Percentiles rank a stretch among this genome's conserved stretches.
Conservation (phyloP, 2,329 filamentous ascomycete species). For the Rhynchosporium agropyri region DNA sequence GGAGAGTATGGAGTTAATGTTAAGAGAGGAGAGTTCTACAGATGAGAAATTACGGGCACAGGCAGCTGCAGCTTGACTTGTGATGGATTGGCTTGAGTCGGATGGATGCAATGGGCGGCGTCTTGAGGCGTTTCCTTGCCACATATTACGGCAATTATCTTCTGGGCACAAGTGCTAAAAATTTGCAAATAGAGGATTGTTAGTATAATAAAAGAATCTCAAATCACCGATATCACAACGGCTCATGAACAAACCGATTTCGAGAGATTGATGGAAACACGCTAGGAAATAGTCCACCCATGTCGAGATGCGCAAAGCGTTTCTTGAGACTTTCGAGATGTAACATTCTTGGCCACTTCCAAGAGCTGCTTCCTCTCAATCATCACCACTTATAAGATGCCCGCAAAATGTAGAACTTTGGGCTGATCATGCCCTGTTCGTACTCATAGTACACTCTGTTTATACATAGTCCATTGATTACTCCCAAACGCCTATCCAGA, state of each 20-base stretch:
- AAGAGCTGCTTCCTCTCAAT: not conserved
- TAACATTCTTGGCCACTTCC: not conserved
- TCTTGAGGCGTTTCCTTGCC: slow-evolving; percentile 15
- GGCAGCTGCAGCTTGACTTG: not conserved
- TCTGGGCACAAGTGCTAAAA: slow-evolving; percentile 11
- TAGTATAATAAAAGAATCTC: slow-evolving; percentile 2
- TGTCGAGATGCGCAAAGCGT: not conserved
- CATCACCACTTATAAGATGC: not conserved
- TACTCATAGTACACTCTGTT: slow-evolving; percentile 9
- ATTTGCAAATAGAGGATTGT: slow-evolving; percentile 13
- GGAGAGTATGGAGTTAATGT: slow-evolving; percentile 97
- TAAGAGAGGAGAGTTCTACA: slow-evolving; percentile 96
- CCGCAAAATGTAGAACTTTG: not conserved
- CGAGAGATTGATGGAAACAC: not conserved
- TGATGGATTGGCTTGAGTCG: not conserved
- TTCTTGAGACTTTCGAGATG: not conserved
- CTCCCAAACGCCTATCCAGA: slow-evolving; percentile 27
- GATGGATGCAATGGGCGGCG: slow-evolving; percentile 25
- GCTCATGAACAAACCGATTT: not conserved
- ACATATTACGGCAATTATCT: slow-evolving; percentile 3
- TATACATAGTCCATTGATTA: slow-evolving; percentile 5
- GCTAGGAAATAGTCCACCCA: not conserved
- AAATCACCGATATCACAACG: not conserved
- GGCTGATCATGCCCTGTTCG: not conserved
- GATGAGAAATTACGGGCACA: slow-evolving; percentile 50